These are phyloP conservation scores for Xerocomus potaroensis DNA, from an alignment of 768 basidiomycete genomes.

Conservation along the genomic window DNA sequence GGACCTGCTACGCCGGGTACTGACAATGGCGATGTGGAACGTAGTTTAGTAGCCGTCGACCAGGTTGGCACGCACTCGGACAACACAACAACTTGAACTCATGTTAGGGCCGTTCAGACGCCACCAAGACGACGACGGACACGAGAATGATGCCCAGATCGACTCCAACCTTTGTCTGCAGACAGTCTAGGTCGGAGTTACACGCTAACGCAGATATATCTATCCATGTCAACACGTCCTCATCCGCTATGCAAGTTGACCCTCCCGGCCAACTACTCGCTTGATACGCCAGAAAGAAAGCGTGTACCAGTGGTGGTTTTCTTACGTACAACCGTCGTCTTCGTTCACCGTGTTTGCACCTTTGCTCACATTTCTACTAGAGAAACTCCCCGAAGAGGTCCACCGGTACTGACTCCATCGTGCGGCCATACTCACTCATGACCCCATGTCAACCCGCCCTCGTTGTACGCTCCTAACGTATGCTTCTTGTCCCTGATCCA, in stretches of 20 bases:
- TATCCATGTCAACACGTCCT: slow-evolving; percentile 74
- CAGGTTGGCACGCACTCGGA: slow-evolving; percentile 12
- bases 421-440: not conserved
- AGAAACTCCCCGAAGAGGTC: slow-evolving; percentile 95
- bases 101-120: slow-evolving; percentile 36
- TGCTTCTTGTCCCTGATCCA: slow-evolving; percentile 14
- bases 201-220: slow-evolving; percentile 64
- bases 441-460: slow-evolving; percentile 42
- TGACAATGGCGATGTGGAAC: too few relatives aligned
- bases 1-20: too few relatives aligned
- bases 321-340: not conserved
- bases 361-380: slow-evolving; percentile 83
- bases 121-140: slow-evolving; percentile 44
- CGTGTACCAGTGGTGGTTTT: slow-evolving; percentile 76
- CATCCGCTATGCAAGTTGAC: slow-evolving; percentile 63
- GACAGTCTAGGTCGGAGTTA: slow-evolving; percentile 60
- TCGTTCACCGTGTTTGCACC: not conserved
- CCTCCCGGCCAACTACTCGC: slow-evolving; percentile 69
- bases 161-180: slow-evolving; percentile 86
- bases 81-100: not conserved
- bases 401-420: slow-evolving; percentile 51
- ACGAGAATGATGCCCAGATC: slow-evolving; percentile 62
- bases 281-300: slow-evolving; percentile 89
- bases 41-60: not conserved
- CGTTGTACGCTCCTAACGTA: slow-evolving; percentile 80